Percentiles rank a stretch among this genome's conserved stretches.
Conservation (phyloP, 1,284 basidiomycete species). For the Phlebopus sp. region DNA sequence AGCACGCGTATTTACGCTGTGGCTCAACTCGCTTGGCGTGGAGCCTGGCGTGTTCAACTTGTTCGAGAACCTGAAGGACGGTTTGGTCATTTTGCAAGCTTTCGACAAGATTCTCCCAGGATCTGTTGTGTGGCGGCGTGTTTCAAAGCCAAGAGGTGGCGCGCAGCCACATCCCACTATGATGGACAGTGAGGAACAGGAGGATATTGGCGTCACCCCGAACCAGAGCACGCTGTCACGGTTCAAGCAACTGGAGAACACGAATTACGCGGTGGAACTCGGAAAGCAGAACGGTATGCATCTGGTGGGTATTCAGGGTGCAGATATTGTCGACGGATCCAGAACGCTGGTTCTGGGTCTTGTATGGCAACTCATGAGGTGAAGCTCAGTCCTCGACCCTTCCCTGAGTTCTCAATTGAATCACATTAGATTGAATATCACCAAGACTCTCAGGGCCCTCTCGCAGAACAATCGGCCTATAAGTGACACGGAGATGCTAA, state of each 20-base stretch:
- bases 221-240: slow-evolving; percentile 84
- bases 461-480: slow-evolving; percentile 75
- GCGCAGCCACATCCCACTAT: slow-evolving; percentile 38
- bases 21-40: slow-evolving; percentile 96
- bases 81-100: slow-evolving; percentile 88
- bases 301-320: slow-evolving; percentile 95
- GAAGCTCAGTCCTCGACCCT: slow-evolving; percentile 17
- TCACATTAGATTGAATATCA: slow-evolving; percentile 78
- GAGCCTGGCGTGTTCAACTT: slow-evolving; percentile 96
- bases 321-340: slow-evolving; percentile 92
- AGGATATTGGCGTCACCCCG: slow-evolving; percentile 73
- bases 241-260: slow-evolving; percentile 98
- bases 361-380: slow-evolving; percentile 98
- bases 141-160: slow-evolving; percentile 86
- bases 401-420: not conserved
- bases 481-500: slow-evolving; percentile 91
- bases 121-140: slow-evolving; percentile 90
- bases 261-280: slow-evolving; percentile 93
- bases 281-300: slow-evolving; percentile 93
- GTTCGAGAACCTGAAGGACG: slow-evolving; percentile 95
- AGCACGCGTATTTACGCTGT: slow-evolving; percentile 95
- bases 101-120: slow-evolving; percentile 96
- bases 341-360: slow-evolving; percentile 93
- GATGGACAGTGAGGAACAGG: slow-evolving; percentile 59
- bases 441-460: slow-evolving; percentile 83